A percentile compares a stretch with the other conserved stretches of the same genome.
These are phyloP conservation scores for Tolypocladium album DNA, from an alignment of 2,329 filamentous ascomycete genomes.

Conservation along the genomic window DNA sequence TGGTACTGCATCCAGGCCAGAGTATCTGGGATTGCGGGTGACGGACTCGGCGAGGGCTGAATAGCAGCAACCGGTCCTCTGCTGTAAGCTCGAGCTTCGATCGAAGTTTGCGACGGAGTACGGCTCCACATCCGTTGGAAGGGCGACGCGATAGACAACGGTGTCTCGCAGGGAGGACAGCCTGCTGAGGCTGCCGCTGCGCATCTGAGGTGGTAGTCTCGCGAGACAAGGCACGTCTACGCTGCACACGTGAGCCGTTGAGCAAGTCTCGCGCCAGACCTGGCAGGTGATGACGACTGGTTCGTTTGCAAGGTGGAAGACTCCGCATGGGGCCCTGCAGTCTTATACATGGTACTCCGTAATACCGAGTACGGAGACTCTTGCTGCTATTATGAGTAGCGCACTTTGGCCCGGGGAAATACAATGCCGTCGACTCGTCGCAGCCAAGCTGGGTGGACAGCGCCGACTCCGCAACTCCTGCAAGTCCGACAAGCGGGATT, in stretches of 20 bases:
- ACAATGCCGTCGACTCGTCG: neutral
- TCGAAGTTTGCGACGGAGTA: conserved; percentile 45
- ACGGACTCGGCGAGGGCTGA: conserved; percentile 19
- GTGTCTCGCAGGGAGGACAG: conserved; percentile 42
- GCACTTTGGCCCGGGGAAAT: neutral
- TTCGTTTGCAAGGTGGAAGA: conserved; percentile 4
- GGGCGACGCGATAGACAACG: conserved; percentile 41
- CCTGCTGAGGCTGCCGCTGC: conserved; percentile 45
- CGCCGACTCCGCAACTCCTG: neutral
- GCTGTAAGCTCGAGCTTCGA: conserved; percentile 24
- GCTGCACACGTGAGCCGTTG: neutral
- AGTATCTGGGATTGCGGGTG: conserved; percentile 33
- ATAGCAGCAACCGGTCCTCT: neutral
- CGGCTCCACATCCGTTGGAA: conserved; percentile 48
- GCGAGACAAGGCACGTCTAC: conserved; percentile 28
- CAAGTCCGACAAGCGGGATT: neutral
- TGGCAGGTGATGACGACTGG: conserved; percentile 17
- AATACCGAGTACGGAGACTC: too few relatives aligned
- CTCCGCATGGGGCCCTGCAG: neutral
- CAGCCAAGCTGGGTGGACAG: neutral
- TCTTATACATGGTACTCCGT: neutral
- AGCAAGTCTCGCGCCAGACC: neutral
- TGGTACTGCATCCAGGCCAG: conserved; percentile 33
- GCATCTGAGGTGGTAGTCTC: conserved; percentile 31
- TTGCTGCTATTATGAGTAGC: neutral